Base-by-base conservation (phyloP, 768 basidiomycete species). In the Leucosporidium scottii region DNA sequence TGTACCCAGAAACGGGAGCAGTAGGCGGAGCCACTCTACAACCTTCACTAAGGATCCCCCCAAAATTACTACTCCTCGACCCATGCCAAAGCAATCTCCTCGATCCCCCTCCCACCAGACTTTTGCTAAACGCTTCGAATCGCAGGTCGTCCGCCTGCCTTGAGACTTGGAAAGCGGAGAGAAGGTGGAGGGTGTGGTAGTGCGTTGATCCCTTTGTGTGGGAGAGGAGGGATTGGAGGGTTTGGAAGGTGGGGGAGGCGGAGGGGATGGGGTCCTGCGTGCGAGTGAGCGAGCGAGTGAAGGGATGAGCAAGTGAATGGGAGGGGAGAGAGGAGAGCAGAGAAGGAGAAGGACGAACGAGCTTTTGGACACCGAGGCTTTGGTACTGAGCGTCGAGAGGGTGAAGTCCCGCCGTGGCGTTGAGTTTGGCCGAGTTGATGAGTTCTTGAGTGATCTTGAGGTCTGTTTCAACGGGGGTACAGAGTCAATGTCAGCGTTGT, bases 401-500 rank as follows among this genome's bases (percentile, higher is more conserved):
- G 31, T 56, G 55, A 9, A 56, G 5, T 1, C 20, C 30, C 17
- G 4, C 31, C 28, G 30, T 20, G 10, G 55, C 21, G 39, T 44
- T 44, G 39, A 44, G 39, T 17, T 44, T 44, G 30, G 12, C 4
- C 55, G 30, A 31, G 55, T 56, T 30, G 30, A 56, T 56, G 17
- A 56, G 31, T 12, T 56, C 55, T 21, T 28, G 21, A 4, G 55
- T 56, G 55, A 56, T 56, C 21, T 56, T 56, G 55, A 56, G 55
- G 17, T 56, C 55, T 56, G 31, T 34, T 6, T 30, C 3, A 3
- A n/a, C n/a, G n/a, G 55, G 13, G 12, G 4, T 2, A 20, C 4
- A 44, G 27, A 31, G 18, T 4, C n/a, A 20, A 8, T 5, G 12
- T 27, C 30, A 55, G 51, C 34, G n/a, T 34, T 34, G 34, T 10